Percentiles rank a stretch among this genome's conserved stretches.
Evolutionary conservation across 257 asterid genomes (phyloP).

Genomic region (Solanum neorickii): DNA sequence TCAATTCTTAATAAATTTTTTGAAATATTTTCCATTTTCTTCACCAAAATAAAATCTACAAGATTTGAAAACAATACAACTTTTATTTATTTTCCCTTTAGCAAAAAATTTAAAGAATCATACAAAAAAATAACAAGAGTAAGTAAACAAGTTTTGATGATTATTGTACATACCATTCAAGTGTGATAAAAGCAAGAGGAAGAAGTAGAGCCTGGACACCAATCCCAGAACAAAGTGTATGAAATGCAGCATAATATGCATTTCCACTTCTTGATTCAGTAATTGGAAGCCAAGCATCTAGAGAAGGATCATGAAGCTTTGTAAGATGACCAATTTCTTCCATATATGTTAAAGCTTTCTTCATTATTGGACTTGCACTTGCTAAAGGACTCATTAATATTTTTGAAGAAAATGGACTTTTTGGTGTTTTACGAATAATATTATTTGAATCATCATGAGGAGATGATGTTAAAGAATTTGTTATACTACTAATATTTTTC

Average conservation of each 20-base stretch:
- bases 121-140: not conserved
- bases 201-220: conserved; percentile 76
- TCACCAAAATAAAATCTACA: not conserved
- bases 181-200: conserved; percentile 62
- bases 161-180: conserved; percentile 41
- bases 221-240: conserved; percentile 66
- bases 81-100: not conserved
- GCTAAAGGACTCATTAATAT: conserved; percentile 44
- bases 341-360: conserved; percentile 37
- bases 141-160: not conserved
- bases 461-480: conserved; percentile 7
- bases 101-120: not conserved
- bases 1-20: not conserved
- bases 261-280: conserved; percentile 85
- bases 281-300: conserved; percentile 82
- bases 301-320: conserved; percentile 42
- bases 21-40: not conserved
- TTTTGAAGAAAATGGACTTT: conserved; percentile 45
- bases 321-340: conserved; percentile 69
- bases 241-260: conserved; percentile 76
- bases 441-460: conserved; percentile 1
- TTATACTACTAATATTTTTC: not conserved
- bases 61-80: not conserved
- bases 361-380: conserved; percentile 74
- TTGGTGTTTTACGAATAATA: conserved; percentile 21